phyloP scores from a whole-genome alignment of 306 rosid genomes.

The Aeschynomene evenia region DNA sequence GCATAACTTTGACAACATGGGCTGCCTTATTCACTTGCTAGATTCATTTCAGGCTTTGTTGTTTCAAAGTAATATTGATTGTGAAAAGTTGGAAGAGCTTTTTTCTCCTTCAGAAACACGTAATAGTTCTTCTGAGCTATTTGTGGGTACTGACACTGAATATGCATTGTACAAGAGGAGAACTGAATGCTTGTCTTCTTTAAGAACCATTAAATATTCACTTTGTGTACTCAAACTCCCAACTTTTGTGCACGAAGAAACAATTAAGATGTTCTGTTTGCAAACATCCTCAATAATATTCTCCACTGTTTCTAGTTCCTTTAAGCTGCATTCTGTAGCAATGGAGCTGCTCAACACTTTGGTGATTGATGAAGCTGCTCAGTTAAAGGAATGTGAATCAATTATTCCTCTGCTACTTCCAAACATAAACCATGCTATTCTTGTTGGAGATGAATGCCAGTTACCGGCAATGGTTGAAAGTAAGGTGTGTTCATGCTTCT shows the following conservation, averaged over 20 bases:
- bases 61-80: slow-evolving; percentile 24
- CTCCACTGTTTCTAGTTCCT: slow-evolving; percentile 61
- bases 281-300: slow-evolving; percentile 54
- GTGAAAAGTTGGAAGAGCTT: slow-evolving; percentile 29
- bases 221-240: slow-evolving; percentile 34
- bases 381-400: slow-evolving; percentile 67
- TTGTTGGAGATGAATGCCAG: slow-evolving; percentile 74
- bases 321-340: slow-evolving; percentile 33
- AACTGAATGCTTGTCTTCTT: slow-evolving; percentile 39
- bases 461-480: slow-evolving; percentile 58
- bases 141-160: background rate
- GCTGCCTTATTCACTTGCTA: slow-evolving; percentile 21
- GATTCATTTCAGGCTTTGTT: slow-evolving; percentile 39
- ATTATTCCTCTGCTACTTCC: slow-evolving; percentile 47
- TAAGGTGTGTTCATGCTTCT: slow-evolving; percentile 36
- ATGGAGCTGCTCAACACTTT: slow-evolving; percentile 48
- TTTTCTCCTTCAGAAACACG: slow-evolving; percentile 8
- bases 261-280: slow-evolving; percentile 46
- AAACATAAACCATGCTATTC: slow-evolving; percentile 49
- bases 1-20: slow-evolving; percentile 25
- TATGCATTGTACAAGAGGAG: slow-evolving; percentile 20
- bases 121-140: background rate
- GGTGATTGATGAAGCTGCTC: slow-evolving; percentile 79
- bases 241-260: background rate
- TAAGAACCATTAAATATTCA: slow-evolving; percentile 33